Conservation (phyloP, 192 early-diverging fungal genomes). For the Diversispora eburnea region DNA sequence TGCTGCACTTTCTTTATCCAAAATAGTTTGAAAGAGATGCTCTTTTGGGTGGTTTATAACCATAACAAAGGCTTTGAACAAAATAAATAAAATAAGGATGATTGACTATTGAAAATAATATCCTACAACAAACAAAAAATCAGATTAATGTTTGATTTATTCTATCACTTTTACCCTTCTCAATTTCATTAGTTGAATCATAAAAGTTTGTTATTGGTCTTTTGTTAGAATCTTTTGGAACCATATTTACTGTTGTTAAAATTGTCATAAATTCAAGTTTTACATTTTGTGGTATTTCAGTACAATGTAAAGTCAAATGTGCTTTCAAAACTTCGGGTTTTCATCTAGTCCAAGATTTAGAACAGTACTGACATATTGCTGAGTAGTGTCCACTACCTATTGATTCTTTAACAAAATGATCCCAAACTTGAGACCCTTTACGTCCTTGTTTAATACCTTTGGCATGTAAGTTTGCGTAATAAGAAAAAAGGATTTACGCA, state of each 20-base stretch:
- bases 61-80: not conserved
- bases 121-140: not conserved
- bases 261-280: constrained; percentile 5
- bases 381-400: not conserved
- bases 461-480: too few relatives aligned
- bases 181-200: not conserved
- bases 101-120: not conserved
- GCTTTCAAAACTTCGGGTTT: not conserved
- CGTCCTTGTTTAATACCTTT: not conserved
- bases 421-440: not conserved
- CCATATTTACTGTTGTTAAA: not conserved
- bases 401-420: constrained; percentile 1
- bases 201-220: not conserved
- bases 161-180: not conserved
- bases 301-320: not conserved
- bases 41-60: not conserved
- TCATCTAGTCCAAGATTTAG: not conserved
- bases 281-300: not conserved
- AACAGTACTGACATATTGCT: not conserved
- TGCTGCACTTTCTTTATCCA: not conserved
- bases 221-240: not conserved
- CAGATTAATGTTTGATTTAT: constrained; percentile 1
- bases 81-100: not conserved
- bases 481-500: too few relatives aligned
- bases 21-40: not conserved